Evolutionary conservation across 2,329 filamentous ascomycete genomes (phyloP).

Genomic region (Arthrobotrys megalospora): DNA sequence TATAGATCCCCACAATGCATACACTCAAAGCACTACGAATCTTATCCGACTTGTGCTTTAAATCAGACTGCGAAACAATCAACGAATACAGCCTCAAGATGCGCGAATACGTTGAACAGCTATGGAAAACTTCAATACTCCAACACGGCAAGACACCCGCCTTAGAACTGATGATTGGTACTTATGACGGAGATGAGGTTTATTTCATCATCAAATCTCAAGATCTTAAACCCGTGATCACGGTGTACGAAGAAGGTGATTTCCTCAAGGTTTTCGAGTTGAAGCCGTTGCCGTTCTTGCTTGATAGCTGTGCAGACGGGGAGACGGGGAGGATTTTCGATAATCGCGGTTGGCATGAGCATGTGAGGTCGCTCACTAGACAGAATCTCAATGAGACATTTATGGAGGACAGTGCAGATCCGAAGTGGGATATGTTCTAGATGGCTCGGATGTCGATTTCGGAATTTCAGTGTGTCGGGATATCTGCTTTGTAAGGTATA

Average conservation of each 20-base stretch:
- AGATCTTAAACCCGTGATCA: background rate
- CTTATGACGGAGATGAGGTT: constrained; percentile 8
- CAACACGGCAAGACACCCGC: background rate
- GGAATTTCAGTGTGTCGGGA: background rate
- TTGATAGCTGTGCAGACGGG: constrained; percentile 11
- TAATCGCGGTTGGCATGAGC: constrained; percentile 21
- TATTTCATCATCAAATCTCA: constrained; percentile 12
- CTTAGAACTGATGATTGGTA: background rate
- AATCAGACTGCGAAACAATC: constrained; percentile 19
- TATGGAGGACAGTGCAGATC: constrained; percentile 6
- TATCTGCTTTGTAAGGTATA: too few species aligned
- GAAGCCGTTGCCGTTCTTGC: constrained; percentile 4
- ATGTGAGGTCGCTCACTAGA: background rate
- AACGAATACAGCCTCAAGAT: background rate
- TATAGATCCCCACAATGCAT: constrained; percentile 13
- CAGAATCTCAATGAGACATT: constrained; percentile 14
- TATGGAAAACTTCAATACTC: background rate
- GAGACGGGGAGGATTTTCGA: constrained; percentile 13
- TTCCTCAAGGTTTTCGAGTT: constrained; percentile 1
- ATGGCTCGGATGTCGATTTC: too few species aligned
- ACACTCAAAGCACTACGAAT: constrained; percentile 3
- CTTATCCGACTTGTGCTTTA: constrained; percentile 1
- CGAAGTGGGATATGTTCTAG: constrained; percentile 15
- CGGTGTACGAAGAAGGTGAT: background rate
- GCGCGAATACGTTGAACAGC: background rate